Conservation (phyloP, 164 flowering plant species). For the Brasenia schreberi region DNA sequence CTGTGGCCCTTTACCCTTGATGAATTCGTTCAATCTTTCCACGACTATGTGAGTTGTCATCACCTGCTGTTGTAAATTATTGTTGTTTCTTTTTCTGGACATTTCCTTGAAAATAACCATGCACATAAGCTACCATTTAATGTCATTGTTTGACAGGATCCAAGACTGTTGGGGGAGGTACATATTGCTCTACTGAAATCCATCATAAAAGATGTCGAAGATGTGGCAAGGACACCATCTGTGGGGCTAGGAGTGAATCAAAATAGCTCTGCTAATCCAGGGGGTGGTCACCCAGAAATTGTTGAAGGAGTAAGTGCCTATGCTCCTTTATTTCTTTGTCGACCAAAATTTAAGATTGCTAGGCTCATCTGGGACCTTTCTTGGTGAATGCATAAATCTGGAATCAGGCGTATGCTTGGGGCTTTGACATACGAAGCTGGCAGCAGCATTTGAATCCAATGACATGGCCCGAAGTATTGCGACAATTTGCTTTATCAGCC, state of each 20-base stretch:
- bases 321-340: no score
- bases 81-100: not conserved
- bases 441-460: conserved; percentile 59
- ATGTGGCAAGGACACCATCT: conserved; percentile 77
- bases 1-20: conserved; percentile 94
- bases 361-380: not conserved
- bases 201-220: conserved; percentile 87
- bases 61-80: not conserved
- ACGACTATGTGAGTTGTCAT: conserved; percentile 62
- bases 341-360: not conserved
- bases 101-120: not conserved
- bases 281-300: conserved; percentile 88
- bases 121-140: no score
- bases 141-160: conserved; percentile 33
- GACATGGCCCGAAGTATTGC: conserved; percentile 90
- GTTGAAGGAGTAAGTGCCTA: conserved; percentile 68
- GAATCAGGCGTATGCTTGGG: conserved; percentile 88
- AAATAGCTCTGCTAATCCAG: conserved; percentile 57
- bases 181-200: conserved; percentile 64
- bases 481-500: conserved; percentile 77
- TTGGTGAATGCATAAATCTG: not conserved
- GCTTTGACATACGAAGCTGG: conserved; percentile 88
- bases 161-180: conserved; percentile 73
- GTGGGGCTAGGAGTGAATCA: conserved; percentile 51
- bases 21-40: conserved; percentile 89